phyloP scores from a whole-genome alignment of 208 protist species.

The Trypanosoma scelopori region DNA sequence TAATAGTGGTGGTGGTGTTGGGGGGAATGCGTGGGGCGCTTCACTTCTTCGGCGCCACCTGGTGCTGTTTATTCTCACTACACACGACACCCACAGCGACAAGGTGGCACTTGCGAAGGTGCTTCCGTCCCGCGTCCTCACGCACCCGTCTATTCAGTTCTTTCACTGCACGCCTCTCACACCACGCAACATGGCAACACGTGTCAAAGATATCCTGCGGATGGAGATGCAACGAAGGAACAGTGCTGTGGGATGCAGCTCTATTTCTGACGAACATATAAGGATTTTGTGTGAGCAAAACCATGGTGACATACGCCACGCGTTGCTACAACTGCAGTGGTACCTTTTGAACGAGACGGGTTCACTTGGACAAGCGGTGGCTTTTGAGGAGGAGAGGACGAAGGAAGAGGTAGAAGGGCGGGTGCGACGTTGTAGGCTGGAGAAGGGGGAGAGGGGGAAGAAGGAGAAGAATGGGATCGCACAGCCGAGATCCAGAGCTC shows the following conservation, averaged over 20 bases:
- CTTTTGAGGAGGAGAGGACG: not conserved
- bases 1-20: slow-evolving; percentile 11
- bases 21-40: not conserved
- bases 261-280: slow-evolving; percentile 33
- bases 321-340: slow-evolving; percentile 77
- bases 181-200: slow-evolving; percentile 52
- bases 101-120: slow-evolving; percentile 54
- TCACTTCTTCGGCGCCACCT: slow-evolving; percentile 42
- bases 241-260: not conserved
- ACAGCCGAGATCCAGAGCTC: not conserved
- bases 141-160: slow-evolving; percentile 38
- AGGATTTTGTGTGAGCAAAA: slow-evolving; percentile 43
- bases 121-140: slow-evolving; percentile 50
- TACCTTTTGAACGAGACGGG: slow-evolving; percentile 15
- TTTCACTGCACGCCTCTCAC: slow-evolving; percentile 85
- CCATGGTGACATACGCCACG: slow-evolving; percentile 83
- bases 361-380: not conserved
- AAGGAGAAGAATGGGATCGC: slow-evolving; percentile 4
- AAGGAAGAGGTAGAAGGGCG: not conserved
- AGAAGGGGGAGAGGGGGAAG: not conserved
- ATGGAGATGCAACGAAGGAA: slow-evolving; percentile 24
- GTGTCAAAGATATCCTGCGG: slow-evolving; percentile 44
- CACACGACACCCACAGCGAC: slow-evolving; percentile 84
- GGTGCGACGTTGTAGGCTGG: not conserved
- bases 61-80: slow-evolving; percentile 79